phyloP scores from a whole-genome alignment of 768 basidiomycete genomes.

The Suillus discolor region DNA sequence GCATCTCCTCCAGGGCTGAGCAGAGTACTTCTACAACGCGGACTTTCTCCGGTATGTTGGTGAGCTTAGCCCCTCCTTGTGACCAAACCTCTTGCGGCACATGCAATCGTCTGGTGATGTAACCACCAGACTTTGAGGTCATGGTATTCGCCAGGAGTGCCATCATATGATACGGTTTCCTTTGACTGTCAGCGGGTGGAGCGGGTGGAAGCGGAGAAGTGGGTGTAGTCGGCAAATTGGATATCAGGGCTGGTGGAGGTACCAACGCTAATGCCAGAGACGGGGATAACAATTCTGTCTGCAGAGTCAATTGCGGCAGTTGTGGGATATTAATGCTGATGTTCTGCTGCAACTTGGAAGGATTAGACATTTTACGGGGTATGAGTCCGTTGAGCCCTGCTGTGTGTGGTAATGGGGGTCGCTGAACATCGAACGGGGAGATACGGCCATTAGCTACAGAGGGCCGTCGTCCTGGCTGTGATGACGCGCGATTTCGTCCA shows the following conservation, averaged over 20 bases:
- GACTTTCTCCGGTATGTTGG: slow-evolving; percentile 82
- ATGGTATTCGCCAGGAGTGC: slow-evolving; percentile 76
- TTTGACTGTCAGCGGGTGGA: slow-evolving; percentile 70
- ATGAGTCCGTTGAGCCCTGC: slow-evolving; percentile 37
- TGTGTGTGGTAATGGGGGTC: slow-evolving; percentile 53
- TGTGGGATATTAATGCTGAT: slow-evolving; percentile 44
- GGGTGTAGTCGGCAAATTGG: slow-evolving; percentile 71
- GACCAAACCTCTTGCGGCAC: slow-evolving; percentile 92
- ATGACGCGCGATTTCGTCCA: slow-evolving; percentile 65
- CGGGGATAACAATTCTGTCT: slow-evolving; percentile 52
- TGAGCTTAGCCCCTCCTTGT: slow-evolving; percentile 84
- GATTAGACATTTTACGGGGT: slow-evolving; percentile 62
- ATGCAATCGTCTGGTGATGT: slow-evolving; percentile 82
- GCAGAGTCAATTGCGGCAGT: slow-evolving; percentile 51
- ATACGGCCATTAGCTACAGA: slow-evolving; percentile 53
- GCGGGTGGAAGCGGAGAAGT: slow-evolving; percentile 75
- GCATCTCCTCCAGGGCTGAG: slow-evolving; percentile 78
- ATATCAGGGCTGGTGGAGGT: slow-evolving; percentile 48
- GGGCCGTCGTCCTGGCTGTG: slow-evolving; percentile 77
- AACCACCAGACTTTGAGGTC: slow-evolving; percentile 79
- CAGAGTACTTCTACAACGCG: slow-evolving; percentile 80
- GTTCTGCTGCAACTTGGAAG: slow-evolving; percentile 58
- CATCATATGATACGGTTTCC: slow-evolving; percentile 94
- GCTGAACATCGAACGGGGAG: slow-evolving; percentile 51
- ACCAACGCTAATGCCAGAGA: slow-evolving; percentile 40